Evolutionary conservation across 1,284 basidiomycete genomes (phyloP), one percentile per base, ranked within the genome.

Genomic region (Ganoderma leucocontextum): DNA sequence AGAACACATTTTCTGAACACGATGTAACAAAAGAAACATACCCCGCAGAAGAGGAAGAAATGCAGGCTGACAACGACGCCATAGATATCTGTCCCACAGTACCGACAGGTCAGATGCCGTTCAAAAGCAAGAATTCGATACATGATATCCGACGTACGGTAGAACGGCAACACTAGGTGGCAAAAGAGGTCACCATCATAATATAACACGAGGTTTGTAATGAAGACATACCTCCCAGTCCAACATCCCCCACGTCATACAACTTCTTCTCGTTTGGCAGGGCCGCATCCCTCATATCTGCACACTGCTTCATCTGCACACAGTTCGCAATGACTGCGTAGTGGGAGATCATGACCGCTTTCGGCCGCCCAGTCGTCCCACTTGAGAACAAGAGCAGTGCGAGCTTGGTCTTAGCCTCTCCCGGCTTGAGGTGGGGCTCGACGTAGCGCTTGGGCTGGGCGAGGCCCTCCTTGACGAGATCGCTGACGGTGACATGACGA

Each of bases 351-450:
- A 71, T 68, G 19, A 73, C 72, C 12, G 72, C 70, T 85, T 95
- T 95, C 1, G 94, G 91, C 74, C 86, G 89, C 8, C 94, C 94
- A 71, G 94, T 95, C 1, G 94, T 95, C 17, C 94, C 94, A 66
- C 90, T 93, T 0, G 92, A 94, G 77, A 95, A 94, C 61, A 85
- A 89, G 47, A 94, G 80, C 72, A 95, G 90, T 0, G 94, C 94
- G 4, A 94, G 73, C 69, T 90, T 90, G 10, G 82, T 88, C 78
- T 85, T 88, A 19, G 82, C 88, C 78, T 95, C 93, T 0, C 91
- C 92, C 1, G 86, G 82, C n/a, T 74, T 78, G 49, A 95, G 81
- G 19, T 78, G 81, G 44, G 83, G 80, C 71, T 89, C 88, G 3
- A 79, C 81, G 73, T 86, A 92, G 44, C 74, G 80, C 35, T 75